Evolutionary conservation across 139 green algal species (phyloP), one percentile per base, ranked within the genome.

Genomic region (Chlorella sp.): DNA sequence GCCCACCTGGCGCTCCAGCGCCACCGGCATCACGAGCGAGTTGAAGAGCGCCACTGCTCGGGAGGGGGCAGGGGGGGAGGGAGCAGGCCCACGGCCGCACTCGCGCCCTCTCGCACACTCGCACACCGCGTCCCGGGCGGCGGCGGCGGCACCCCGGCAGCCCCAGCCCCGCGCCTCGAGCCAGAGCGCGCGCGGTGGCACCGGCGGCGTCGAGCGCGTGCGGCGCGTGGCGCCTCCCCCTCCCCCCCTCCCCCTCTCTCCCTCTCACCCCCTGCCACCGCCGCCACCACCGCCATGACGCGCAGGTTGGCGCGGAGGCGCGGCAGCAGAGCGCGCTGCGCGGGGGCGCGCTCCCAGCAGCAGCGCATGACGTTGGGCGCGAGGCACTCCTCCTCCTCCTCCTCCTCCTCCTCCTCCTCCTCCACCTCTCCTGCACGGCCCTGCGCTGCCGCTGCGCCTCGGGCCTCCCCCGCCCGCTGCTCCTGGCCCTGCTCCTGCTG

Each of bases 361-460:
- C 90, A 92, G n/a, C 73, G 59, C 76, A 95, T 77, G 35, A 95
- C 82, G 69, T 91, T 85, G 9, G 91, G 90, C 23, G 86, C 87
- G 69, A 85, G 88, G 62, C 46, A 35, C 12, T 12, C 61, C 29
- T 11, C 81, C 71, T 5, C 11, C 0, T 87, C 79, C 15, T 59
- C 72, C 51, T 76, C 62, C 11, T 77, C 61, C 21, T 73, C 67
- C 2, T 63, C 62, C 6, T 65, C 73, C n/a, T 48, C 38, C 5
- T 45, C 60, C 50, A 63, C 73, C 59, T 58, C 67, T 1, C 48
- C 73, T 23, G 61, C 60, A 1, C 45, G 70, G 31, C 29, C 70
- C 27, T 77, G 58, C 3, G 79, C 69, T n/a, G n/a, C n/a, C 23
- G 71, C 64, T 0, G 55, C 58, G 1, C 25, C 31, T 8, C 50